phyloP scores from a whole-genome alignment of 345 rosid genomes.

The Acer campestre region DNA sequence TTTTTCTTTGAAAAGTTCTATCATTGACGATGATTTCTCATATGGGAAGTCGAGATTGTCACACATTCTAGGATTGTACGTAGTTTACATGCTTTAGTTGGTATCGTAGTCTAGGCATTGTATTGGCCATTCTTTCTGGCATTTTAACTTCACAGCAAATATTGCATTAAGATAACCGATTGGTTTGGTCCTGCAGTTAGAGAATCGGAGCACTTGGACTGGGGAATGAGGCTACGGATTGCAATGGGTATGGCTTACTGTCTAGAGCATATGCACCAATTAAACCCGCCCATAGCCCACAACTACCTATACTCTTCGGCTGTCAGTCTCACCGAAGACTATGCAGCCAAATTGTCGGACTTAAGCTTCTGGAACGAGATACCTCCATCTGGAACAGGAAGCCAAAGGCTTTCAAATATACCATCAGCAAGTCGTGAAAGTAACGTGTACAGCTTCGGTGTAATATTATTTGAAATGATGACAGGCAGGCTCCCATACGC shows the following conservation, averaged over 20 bases:
- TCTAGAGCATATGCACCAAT: conserved; percentile 81
- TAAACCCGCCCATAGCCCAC: conserved; percentile 68
- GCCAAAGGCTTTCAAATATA: conserved; percentile 31
- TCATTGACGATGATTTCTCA: not conserved
- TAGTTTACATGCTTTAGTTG: not conserved
- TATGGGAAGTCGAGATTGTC: not conserved
- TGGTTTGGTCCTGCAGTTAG: conserved; percentile 49
- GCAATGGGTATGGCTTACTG: conserved; percentile 89
- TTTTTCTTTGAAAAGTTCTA: not conserved
- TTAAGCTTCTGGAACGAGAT: conserved; percentile 60
- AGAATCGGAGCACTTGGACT: conserved; percentile 91
- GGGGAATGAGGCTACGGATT: conserved; percentile 81
- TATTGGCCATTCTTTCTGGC: not conserved
- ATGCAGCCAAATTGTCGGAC: conserved; percentile 82
- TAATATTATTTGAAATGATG: conserved; percentile 72
- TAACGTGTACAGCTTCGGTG: conserved; percentile 75
- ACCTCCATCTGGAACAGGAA: conserved; percentile 44
- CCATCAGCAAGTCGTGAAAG: conserved; percentile 32
- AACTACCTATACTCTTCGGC: conserved; percentile 65
- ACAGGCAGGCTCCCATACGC: conserved; percentile 68
- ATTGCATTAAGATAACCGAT: not conserved
- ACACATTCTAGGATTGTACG: not conserved
- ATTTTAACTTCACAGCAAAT: conserved; percentile 3
- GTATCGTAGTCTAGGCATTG: not conserved
- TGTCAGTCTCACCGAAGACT: conserved; percentile 80